These are phyloP conservation scores for Aphanomyces stellatus DNA, from an alignment of 352 stramenopile species.

Conservation along the genomic window DNA sequence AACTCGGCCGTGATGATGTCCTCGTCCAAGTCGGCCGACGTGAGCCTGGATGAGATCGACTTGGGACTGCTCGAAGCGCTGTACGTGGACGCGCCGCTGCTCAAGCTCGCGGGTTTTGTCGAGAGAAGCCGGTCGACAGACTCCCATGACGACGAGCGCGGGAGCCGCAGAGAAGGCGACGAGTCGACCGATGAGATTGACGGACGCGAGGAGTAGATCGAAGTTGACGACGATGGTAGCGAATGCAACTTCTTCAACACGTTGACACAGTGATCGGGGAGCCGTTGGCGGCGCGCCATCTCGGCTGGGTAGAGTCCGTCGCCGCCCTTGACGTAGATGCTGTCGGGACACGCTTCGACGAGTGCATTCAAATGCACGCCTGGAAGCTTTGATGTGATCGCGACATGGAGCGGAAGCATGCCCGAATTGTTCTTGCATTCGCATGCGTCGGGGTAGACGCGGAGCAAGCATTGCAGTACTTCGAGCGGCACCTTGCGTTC, in stretches of 20 bases:
- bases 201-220: not conserved
- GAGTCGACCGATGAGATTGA: slow-evolving; percentile 20
- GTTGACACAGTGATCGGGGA: slow-evolving; percentile 64
- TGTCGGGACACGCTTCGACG: slow-evolving; percentile 33
- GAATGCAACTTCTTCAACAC: slow-evolving; percentile 43
- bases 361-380: slow-evolving; percentile 51
- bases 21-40: slow-evolving; percentile 24
- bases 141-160: not conserved
- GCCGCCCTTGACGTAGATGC: slow-evolving; percentile 45
- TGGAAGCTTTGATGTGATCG: slow-evolving; percentile 57
- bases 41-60: not conserved
- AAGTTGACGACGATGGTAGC: slow-evolving; percentile 9
- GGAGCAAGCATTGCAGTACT: slow-evolving; percentile 35
- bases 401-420: slow-evolving; percentile 74
- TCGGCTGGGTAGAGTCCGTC: slow-evolving; percentile 50
- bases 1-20: slow-evolving; percentile 57
- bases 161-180: slow-evolving; percentile 21
- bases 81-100: not conserved
- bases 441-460: slow-evolving; percentile 46
- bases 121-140: slow-evolving; percentile 2
- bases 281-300: slow-evolving; percentile 42
- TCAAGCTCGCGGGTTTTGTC: not conserved
- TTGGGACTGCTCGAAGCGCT: slow-evolving; percentile 3
- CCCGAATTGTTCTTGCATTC: slow-evolving; percentile 61
- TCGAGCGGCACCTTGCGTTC: slow-evolving; percentile 42